Base-by-base conservation (phyloP, 192 early-diverging fungal genomes). In the Powellomyces hirtus region DNA sequence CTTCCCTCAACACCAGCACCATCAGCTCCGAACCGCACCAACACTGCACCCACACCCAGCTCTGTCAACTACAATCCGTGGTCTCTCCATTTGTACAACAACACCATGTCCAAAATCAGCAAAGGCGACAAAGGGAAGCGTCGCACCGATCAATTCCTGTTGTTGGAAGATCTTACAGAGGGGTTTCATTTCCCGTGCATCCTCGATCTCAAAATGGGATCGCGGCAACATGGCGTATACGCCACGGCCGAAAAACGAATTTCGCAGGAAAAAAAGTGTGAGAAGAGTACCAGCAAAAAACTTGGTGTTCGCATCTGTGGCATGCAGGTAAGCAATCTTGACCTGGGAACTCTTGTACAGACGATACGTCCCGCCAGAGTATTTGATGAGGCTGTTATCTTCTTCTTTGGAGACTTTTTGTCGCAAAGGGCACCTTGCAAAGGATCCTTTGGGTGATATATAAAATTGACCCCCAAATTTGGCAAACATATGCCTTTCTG, bases 161-260 rank as follows among this genome's bases (percentile, higher is more conserved):
- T 98, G 7, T 75, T 98, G 76, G 91, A 96, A 64, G 97, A 98
- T 76, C 78, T 98, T 57, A 98, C 97, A 0, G 88, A 91, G 20
- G 89, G 90, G 8, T 77, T 98, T 75, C 81, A 88, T 73, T 88
- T 86, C 34, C 97, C 97, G 0, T 98, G 95, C 67, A 95, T 99
- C 18, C 82, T 99, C 40, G 95, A 99, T 74, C 84, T 99, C 56
- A 99, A 99, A 67, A 99, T 99, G 95, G 97, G 97, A 33, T 97
- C 94, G 14, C 82, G 97, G 5, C 97, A 99, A 76, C 90, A 96
- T 69, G 95, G 97, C 4, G 87, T 99, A 53, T 83, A 92, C 79
- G 94, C 90, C 1, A 82, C 89, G 0, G 77, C 83, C 14, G 86
- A 88, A 44, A 99, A 99, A 72, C 81, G 89, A 38, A 72, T 84